These are phyloP conservation scores for Tolypocladium sp. DNA, from an alignment of 2,329 filamentous ascomycete species.

Conservation along the genomic window DNA sequence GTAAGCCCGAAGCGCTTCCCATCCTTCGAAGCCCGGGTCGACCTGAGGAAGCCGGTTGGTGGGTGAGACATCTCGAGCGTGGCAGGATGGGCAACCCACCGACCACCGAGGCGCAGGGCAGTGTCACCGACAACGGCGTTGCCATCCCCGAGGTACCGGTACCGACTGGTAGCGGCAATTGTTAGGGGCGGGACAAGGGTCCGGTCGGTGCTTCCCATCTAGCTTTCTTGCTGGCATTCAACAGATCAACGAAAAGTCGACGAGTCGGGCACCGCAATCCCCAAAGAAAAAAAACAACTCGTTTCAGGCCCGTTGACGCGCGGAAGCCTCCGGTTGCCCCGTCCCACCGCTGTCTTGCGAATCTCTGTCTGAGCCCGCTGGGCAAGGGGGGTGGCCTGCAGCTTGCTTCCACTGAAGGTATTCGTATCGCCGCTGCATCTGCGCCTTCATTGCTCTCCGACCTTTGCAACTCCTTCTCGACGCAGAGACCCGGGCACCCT, in stretches of 20 bases:
- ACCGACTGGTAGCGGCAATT: constrained; percentile 2
- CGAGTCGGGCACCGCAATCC: background rate
- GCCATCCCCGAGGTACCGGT: constrained; percentile 5
- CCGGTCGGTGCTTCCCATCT: constrained; percentile 1
- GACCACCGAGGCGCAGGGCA: background rate
- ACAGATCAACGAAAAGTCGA: constrained; percentile 6
- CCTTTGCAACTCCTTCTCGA: background rate
- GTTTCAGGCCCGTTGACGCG: constrained; percentile 5
- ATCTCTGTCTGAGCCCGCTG: background rate
- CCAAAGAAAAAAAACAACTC: constrained; percentile 9
- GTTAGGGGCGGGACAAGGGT: constrained; percentile 4
- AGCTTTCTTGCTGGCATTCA: constrained; percentile 4
- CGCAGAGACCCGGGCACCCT: background rate
- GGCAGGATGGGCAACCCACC: background rate
- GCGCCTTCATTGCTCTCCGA: background rate
- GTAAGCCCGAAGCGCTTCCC: background rate
- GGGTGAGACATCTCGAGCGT: background rate
- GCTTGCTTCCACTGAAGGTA: background rate
- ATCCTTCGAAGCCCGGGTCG: background rate
- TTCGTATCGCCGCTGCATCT: background rate
- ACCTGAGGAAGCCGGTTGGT: background rate
- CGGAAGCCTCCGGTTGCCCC: background rate
- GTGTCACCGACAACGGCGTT: constrained; percentile 2
- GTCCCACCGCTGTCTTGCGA: background rate
- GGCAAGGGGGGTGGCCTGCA: background rate